phyloP scores from a whole-genome alignment of 331 rosid genomes.

The Stylosanthes scabra region DNA sequence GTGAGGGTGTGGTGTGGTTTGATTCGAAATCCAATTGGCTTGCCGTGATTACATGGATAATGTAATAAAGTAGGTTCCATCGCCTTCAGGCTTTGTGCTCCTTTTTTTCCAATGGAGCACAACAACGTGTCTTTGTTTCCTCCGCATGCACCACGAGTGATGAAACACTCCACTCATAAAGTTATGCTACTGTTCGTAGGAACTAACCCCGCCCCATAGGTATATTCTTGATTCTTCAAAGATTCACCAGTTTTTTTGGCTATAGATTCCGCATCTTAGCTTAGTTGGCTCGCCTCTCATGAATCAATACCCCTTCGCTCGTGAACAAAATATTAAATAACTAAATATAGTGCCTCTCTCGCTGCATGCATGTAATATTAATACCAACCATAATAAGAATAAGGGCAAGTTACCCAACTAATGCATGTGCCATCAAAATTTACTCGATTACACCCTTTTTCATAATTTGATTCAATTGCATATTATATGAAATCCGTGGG shows the following conservation, averaged over 20 bases:
- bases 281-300: too few relatives aligned
- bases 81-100: not conserved
- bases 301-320: too few relatives aligned
- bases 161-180: not conserved
- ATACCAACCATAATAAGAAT: too few relatives aligned
- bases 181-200: not conserved
- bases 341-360: too few relatives aligned
- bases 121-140: not conserved
- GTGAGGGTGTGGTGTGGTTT: not conserved
- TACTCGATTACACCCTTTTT: too few relatives aligned
- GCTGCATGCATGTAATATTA: too few relatives aligned
- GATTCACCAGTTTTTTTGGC: not conserved
- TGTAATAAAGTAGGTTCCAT: not conserved
- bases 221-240: not conserved
- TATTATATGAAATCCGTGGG: too few relatives aligned
- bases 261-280: too few relatives aligned
- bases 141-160: not conserved
- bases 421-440: too few relatives aligned
- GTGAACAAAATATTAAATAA: too few relatives aligned
- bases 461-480: too few relatives aligned
- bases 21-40: constrained; percentile 1
- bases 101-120: not conserved
- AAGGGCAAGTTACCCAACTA: too few relatives aligned
- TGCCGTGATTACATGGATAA: not conserved
- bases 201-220: not conserved